Evolutionary conservation across 2,329 filamentous ascomycete species (phyloP).

Genomic region (Diaporthe caulivora): DNA sequence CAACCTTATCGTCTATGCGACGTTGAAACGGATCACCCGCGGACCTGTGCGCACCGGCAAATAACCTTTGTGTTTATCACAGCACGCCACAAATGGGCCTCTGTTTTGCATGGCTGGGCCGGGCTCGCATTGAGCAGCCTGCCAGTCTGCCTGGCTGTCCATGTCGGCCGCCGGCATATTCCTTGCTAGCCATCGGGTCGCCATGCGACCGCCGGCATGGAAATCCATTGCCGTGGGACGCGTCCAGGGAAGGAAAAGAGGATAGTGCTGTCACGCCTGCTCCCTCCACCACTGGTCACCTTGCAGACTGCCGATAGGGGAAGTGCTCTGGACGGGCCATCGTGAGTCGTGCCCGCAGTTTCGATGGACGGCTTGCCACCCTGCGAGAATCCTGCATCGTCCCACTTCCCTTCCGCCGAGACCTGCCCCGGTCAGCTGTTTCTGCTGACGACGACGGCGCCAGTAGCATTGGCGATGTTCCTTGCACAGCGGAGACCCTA

Average conservation of each 20-base stretch:
- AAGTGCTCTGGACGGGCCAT: background rate
- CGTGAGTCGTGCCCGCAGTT: conserved; percentile 29
- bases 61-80: conserved; percentile 28
- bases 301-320: conserved; percentile 20
- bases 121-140: conserved; percentile 27
- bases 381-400: background rate
- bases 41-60: conserved; percentile 11
- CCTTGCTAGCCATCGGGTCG: background rate
- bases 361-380: conserved; percentile 26
- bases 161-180: background rate
- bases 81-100: conserved; percentile 13
- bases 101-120: conserved; percentile 16
- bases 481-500: conserved; percentile 22
- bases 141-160: conserved; percentile 11
- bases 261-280: conserved; percentile 9
- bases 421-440: conserved; percentile 17
- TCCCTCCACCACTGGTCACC: conserved; percentile 11
- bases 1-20: conserved; percentile 28
- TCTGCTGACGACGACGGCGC: conserved; percentile 28
- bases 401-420: conserved; percentile 13
- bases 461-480: background rate
- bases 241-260: conserved; percentile 4
- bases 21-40: conserved; percentile 10
- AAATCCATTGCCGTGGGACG: conserved; percentile 23
- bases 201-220: conserved; percentile 20